Percentiles rank a stretch among this genome's conserved stretches.
Conservation (phyloP, 257 asterid genomes). For the Petunia secreta region DNA sequence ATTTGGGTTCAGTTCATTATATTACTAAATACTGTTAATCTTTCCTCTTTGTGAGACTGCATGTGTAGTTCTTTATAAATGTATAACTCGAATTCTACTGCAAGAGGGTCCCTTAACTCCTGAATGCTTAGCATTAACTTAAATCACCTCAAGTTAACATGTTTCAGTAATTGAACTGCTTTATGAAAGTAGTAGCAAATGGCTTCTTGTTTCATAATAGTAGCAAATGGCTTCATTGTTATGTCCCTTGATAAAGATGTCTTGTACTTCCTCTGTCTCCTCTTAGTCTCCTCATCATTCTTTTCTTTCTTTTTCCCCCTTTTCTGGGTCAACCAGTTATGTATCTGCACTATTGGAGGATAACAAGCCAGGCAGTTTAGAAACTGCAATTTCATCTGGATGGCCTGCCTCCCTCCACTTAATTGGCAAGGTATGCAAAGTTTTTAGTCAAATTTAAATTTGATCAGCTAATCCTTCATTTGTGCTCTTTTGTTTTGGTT, state of each 20-base stretch:
- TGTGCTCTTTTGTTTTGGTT: neutral
- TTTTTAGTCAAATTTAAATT: slow-evolving; percentile 1
- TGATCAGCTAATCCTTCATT: neutral
- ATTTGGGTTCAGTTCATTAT: slow-evolving; percentile 5
- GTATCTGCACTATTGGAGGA: slow-evolving; percentile 86
- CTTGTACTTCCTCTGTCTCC: neutral
- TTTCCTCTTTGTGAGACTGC: neutral
- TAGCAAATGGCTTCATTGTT: slow-evolving; percentile 5
- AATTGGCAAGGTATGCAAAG: slow-evolving; percentile 81
- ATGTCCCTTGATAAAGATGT: neutral
- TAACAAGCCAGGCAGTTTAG: slow-evolving; percentile 60
- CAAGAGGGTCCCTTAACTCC: neutral
- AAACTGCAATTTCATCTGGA: slow-evolving; percentile 68
- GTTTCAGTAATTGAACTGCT: slow-evolving; percentile 14
- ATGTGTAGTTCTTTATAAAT: neutral
- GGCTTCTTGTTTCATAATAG: neutral
- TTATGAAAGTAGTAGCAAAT: neutral
- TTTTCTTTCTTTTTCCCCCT: slow-evolving; percentile 23
- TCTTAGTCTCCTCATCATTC: slow-evolving; percentile 12
- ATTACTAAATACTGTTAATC: neutral
- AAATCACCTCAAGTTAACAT: neutral
- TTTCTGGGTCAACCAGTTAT: slow-evolving; percentile 57
- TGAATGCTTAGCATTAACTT: neutral
- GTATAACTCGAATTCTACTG: neutral
- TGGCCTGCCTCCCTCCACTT: slow-evolving; percentile 98